phyloP scores from a whole-genome alignment of 441 rosid genomes.

The Adansonia madagascariensis region DNA sequence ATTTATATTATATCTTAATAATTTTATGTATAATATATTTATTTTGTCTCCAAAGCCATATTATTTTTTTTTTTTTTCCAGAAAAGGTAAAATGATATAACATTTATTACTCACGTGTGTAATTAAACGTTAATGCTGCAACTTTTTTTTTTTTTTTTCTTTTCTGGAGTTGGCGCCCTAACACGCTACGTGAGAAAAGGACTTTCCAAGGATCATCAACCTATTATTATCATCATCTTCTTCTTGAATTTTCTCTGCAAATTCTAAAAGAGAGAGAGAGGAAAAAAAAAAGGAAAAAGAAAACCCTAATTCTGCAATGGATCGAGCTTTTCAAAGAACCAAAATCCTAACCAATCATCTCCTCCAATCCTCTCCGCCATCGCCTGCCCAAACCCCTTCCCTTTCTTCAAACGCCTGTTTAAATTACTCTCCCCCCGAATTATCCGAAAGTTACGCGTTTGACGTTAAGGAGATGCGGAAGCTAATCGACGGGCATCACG shows the following conservation, averaged over 20 bases:
- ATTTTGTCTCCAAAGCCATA: no score
- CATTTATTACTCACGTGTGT: no score
- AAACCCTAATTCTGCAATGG: slow-evolving; percentile 22
- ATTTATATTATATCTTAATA: no score
- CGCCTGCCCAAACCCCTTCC: slow-evolving; percentile 12
- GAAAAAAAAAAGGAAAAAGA: no score
- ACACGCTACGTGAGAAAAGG: no score
- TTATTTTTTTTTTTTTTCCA: no score
- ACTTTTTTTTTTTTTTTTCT: no score
- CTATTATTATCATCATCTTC: background rate
- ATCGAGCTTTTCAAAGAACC: slow-evolving; percentile 55
- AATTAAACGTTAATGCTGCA: no score
- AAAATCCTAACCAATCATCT: slow-evolving; percentile 61
- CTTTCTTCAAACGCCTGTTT: slow-evolving; percentile 49
- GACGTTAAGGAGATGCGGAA: slow-evolving; percentile 64
- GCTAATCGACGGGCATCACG: slow-evolving; percentile 67
- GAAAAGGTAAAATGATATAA: no score
- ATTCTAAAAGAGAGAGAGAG: background rate
- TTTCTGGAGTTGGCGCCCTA: no score
- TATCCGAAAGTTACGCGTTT: slow-evolving; percentile 52
- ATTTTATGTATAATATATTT: no score
- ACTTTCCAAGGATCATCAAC: background rate
- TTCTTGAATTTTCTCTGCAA: background rate
- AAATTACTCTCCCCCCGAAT: slow-evolving; percentile 67
- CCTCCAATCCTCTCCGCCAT: slow-evolving; percentile 29